Conservation (phyloP, 108 stramenopile species). For the Pseudonitzschia multiseries region DNA sequence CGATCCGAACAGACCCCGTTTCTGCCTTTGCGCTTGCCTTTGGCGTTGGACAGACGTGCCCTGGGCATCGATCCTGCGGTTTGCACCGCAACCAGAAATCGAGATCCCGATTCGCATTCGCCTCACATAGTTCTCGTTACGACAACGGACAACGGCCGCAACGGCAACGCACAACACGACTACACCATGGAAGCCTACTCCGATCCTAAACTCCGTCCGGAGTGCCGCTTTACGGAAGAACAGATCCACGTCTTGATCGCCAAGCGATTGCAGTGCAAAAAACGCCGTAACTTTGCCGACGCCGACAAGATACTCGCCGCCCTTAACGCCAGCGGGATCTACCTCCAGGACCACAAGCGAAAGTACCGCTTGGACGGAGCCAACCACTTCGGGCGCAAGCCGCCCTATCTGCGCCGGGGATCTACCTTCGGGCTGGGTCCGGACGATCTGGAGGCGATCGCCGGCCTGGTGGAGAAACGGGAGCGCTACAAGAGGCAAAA, state of each 20-base stretch:
- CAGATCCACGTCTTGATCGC: conserved; percentile 62
- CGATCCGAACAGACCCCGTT: too few relatives aligned
- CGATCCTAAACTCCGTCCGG: background rate
- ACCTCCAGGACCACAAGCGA: conserved; percentile 51
- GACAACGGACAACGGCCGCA: too few relatives aligned
- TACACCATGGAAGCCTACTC: background rate
- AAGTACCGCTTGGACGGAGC: conserved; percentile 67
- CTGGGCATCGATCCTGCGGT: too few relatives aligned
- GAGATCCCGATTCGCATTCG: too few relatives aligned
- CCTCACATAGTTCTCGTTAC: too few relatives aligned
- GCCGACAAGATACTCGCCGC: conserved; percentile 61
- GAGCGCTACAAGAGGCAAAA: conserved; percentile 22
- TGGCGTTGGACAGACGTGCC: too few relatives aligned
- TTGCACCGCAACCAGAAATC: too few relatives aligned
- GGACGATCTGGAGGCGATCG: background rate
- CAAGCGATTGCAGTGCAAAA: conserved; percentile 61
- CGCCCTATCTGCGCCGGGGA: conserved; percentile 41
- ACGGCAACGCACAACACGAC: background rate
- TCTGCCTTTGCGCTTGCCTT: too few relatives aligned
- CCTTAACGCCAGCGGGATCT: conserved; percentile 44
- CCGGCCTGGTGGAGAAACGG: conserved; percentile 30
- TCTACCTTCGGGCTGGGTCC: background rate
- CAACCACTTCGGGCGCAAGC: conserved; percentile 40
- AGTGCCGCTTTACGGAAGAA: conserved; percentile 41
- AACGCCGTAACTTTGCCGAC: conserved; percentile 40